phyloP scores from a whole-genome alignment of 495 filamentous ascomycete species.

The Aspergillus nidulans region DNA sequence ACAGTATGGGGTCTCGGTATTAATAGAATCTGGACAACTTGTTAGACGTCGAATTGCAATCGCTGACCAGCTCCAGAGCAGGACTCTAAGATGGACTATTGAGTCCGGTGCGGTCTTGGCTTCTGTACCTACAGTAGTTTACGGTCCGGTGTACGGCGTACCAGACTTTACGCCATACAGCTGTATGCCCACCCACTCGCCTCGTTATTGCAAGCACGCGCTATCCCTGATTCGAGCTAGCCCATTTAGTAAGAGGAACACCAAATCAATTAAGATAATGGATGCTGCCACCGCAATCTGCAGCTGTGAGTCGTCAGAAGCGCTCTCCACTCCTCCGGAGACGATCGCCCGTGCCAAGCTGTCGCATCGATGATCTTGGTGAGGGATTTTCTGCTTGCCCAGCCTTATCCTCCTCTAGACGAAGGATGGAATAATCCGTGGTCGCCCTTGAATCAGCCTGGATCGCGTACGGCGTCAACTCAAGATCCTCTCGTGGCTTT shows the following conservation, averaged over 20 bases:
- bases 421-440: background rate
- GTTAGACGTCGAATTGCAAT: conserved; percentile 6
- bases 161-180: background rate
- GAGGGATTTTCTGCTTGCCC: conserved; percentile 25
- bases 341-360: conserved; percentile 30
- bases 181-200: conserved; percentile 7
- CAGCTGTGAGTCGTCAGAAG: conserved; percentile 3
- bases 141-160: background rate
- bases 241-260: background rate
- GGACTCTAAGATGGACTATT: conserved; percentile 6
- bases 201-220: background rate
- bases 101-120: conserved; percentile 14
- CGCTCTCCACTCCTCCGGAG: conserved; percentile 12
- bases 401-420: background rate
- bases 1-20: conserved; percentile 8
- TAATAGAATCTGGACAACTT: background rate
- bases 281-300: background rate
- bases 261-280: conserved; percentile 2
- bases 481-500: background rate
- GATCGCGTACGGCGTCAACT: background rate
- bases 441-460: background rate
- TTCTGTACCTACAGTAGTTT: conserved; percentile 22
- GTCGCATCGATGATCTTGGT: conserved; percentile 29
- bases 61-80: background rate
- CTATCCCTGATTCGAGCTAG: background rate